Conservation (phyloP, 768 basidiomycete genomes). For the Udeniomyces megalosporus region DNA sequence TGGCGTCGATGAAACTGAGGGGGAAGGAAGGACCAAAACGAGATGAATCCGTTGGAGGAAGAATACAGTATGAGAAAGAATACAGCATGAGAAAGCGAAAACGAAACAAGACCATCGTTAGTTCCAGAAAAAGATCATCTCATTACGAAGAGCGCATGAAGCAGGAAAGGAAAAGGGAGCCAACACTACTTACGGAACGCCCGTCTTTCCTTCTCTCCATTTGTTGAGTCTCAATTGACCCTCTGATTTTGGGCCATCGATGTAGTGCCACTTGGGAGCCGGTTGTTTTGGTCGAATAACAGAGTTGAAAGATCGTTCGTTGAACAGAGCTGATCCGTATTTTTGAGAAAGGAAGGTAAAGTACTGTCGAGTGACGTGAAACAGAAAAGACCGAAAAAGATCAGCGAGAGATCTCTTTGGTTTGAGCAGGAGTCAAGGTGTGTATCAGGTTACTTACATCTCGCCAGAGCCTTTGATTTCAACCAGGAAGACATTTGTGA, state of each 20-base stretch:
- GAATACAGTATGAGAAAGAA: not conserved
- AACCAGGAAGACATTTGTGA: too few relatives aligned
- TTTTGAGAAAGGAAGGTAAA: constrained; percentile 29
- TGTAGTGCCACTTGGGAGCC: constrained; percentile 11
- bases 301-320: constrained; percentile 1
- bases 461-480: not conserved
- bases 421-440: too few relatives aligned
- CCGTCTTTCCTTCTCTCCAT: constrained; percentile 31
- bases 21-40: not conserved
- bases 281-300: not conserved
- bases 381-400: not conserved
- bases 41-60: not conserved
- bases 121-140: too few relatives aligned
- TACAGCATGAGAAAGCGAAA: not conserved
- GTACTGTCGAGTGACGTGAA: constrained; percentile 33
- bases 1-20: constrained; percentile 30
- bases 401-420: not conserved
- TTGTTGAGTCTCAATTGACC: constrained; percentile 21
- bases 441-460: not conserved
- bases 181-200: constrained; percentile 24
- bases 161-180: too few relatives aligned
- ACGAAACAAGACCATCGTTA: not conserved
- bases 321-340: constrained; percentile 29
- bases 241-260: constrained; percentile 20
- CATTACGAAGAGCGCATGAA: too few relatives aligned